phyloP scores from a whole-genome alignment of 2,329 filamentous ascomycete species.

The Fusarium citri region DNA sequence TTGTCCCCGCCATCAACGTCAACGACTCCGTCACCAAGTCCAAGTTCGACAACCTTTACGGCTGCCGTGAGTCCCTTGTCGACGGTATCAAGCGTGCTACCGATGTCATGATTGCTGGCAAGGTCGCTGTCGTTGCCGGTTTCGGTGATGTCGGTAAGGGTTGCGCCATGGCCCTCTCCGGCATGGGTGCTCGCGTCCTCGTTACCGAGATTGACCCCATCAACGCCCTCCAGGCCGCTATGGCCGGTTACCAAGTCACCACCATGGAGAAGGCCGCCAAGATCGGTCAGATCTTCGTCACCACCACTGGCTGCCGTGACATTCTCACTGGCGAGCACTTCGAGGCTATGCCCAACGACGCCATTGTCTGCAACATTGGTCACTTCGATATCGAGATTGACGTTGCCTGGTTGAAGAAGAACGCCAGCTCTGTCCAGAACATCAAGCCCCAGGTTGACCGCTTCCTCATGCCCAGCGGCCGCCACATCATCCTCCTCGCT shows the following conservation, averaged over 20 bases:
- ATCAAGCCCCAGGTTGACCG: conserved; percentile 99
- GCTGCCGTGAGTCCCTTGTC: conserved; percentile 97
- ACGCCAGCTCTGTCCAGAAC: conserved; percentile 92
- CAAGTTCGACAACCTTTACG: conserved; percentile 99
- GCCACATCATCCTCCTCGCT: conserved; percentile 97
- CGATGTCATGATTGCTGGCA: conserved; percentile 99
- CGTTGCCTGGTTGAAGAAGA: conserved; percentile 99
- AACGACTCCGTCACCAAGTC: conserved; percentile 99
- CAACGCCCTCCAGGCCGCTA: conserved; percentile 98
- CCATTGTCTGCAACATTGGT: conserved; percentile 99
- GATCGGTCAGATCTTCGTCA: conserved; percentile 96
- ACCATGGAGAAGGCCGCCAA: conserved; percentile 97
- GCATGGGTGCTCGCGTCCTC: conserved; percentile 96
- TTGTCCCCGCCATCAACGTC: conserved; percentile 98
- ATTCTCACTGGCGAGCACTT: conserved; percentile 95
- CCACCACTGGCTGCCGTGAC: conserved; percentile 98
- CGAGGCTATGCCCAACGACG: conserved; percentile 94
- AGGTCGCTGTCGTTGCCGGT: conserved; percentile 96
- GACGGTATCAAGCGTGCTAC: conserved; percentile 99
- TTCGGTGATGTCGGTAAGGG: conserved; percentile 99
- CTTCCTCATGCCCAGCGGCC: conserved; percentile 92
- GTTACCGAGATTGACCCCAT: conserved; percentile 98
- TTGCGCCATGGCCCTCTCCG: conserved; percentile 93
- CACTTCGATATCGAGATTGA: conserved; percentile 99
- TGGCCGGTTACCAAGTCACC: conserved; percentile 95